These are phyloP conservation scores for Dryas alaskensis DNA, from an alignment of 306 rosid genomes.

Conservation along the genomic window DNA sequence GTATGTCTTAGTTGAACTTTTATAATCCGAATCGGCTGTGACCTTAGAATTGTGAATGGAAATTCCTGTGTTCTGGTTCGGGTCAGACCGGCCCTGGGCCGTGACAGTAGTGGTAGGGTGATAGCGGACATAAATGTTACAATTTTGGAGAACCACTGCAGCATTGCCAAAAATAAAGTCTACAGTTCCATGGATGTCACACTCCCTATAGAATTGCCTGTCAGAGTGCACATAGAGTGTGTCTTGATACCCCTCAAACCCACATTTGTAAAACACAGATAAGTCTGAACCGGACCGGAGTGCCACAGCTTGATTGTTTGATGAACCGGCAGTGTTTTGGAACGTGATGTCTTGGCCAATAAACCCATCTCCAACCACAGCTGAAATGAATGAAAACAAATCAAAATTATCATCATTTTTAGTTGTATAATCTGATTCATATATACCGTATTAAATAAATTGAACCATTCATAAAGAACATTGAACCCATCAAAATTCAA, in stretches of 20 bases:
- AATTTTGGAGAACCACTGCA: slow-evolving; percentile 65
- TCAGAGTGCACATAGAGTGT: slow-evolving; percentile 67
- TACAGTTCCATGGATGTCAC: slow-evolving; percentile 78
- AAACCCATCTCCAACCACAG: slow-evolving; percentile 65
- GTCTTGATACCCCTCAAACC: slow-evolving; percentile 83
- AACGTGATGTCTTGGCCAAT: slow-evolving; percentile 74
- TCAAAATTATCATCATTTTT: no score
- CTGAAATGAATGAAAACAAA: slow-evolving; percentile 29
- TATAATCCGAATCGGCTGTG: slow-evolving; percentile 42
- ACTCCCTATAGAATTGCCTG: slow-evolving; percentile 70
- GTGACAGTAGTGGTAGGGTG: slow-evolving; percentile 62
- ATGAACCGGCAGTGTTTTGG: slow-evolving; percentile 74
- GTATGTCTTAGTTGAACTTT: slow-evolving; percentile 38
- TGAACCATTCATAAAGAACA: not conserved
- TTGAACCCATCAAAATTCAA: no score
- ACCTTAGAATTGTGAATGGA: slow-evolving; percentile 52
- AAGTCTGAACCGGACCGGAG: slow-evolving; percentile 76
- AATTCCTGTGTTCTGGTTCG: slow-evolving; percentile 75
- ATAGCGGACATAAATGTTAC: slow-evolving; percentile 54
- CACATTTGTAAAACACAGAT: slow-evolving; percentile 62
- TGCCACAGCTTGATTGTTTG: slow-evolving; percentile 82
- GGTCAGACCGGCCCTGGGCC: slow-evolving; percentile 67
- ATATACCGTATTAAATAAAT: no score
- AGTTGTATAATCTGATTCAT: no score
- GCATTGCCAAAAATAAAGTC: slow-evolving; percentile 85